phyloP scores from a whole-genome alignment of 805 yeast species.

The Metschnikowia cerradonensis region DNA sequence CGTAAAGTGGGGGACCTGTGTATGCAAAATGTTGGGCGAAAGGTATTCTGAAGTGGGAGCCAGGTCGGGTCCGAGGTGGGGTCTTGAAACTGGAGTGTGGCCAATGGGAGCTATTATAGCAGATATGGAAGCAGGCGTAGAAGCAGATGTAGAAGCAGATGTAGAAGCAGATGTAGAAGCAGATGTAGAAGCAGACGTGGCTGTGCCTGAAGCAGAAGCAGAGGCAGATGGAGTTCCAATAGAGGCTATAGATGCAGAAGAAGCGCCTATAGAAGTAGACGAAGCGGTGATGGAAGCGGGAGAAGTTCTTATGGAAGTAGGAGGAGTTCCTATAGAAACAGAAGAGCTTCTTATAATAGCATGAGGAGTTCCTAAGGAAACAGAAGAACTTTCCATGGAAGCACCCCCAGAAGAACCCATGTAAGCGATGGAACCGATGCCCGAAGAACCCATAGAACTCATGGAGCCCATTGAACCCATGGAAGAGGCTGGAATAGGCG shows the following conservation, averaged over 20 bases:
- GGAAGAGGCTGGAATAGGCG: too few relatives aligned
- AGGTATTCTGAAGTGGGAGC: background rate
- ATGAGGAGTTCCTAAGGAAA: too few relatives aligned
- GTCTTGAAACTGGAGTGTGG: background rate
- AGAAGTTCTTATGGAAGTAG: too few relatives aligned
- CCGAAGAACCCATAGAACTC: too few relatives aligned
- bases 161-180: background rate
- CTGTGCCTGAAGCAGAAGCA: background rate
- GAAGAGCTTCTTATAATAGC: too few relatives aligned
- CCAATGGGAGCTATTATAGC: background rate
- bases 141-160: background rate
- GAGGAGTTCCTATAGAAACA: too few relatives aligned
- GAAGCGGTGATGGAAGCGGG: background rate
- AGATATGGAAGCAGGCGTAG: background rate
- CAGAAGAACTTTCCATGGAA: too few relatives aligned
- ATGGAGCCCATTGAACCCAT: too few relatives aligned
- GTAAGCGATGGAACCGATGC: too few relatives aligned
- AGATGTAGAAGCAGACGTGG: background rate
- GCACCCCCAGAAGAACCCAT: too few relatives aligned
- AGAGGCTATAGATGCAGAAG: too few relatives aligned
- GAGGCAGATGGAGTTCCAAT: background rate
- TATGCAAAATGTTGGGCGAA: background rate
- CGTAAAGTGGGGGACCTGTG: background rate
- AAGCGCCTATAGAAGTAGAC: background rate
- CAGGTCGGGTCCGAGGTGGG: background rate